Conservation (phyloP, 2,329 filamentous ascomycete species). For the Didymella pomorum region DNA sequence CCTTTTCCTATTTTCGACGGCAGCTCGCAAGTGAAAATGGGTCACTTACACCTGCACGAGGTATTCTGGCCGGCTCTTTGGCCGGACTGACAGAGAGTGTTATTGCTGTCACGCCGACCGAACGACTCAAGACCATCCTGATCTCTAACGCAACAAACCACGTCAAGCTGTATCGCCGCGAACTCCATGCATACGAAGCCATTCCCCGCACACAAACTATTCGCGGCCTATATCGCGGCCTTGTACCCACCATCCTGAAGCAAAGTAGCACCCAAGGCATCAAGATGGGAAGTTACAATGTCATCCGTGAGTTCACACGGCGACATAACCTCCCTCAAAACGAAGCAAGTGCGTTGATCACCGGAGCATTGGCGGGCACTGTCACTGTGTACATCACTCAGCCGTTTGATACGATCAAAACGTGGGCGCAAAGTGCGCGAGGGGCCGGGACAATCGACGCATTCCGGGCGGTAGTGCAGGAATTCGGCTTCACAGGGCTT, state of each 20-base stretch:
- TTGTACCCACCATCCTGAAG: slow-evolving; percentile 58
- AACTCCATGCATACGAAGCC: slow-evolving; percentile 27
- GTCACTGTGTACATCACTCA: slow-evolving; percentile 54
- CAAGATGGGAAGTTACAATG: slow-evolving; percentile 60
- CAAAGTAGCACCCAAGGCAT: slow-evolving; percentile 59
- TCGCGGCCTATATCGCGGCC: slow-evolving; percentile 55
- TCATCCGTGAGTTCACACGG: slow-evolving; percentile 51
- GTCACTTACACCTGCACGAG: slow-evolving; percentile 33
- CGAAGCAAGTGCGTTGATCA: slow-evolving; percentile 35
- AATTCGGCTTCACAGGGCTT: slow-evolving; percentile 37
- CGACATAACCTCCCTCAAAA: slow-evolving; percentile 32
- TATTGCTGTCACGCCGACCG: slow-evolving; percentile 43
- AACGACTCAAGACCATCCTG: slow-evolving; percentile 45
- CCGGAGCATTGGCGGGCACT: slow-evolving; percentile 40
- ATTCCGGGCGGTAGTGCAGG: slow-evolving; percentile 31
- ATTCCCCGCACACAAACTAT: slow-evolving; percentile 54
- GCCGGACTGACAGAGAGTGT: slow-evolving; percentile 41
- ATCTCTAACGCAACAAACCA: slow-evolving; percentile 42
- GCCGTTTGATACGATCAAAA: slow-evolving; percentile 56
- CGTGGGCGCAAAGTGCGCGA: slow-evolving; percentile 46
- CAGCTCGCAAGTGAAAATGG: slow-evolving; percentile 39
- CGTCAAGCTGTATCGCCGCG: slow-evolving; percentile 30
- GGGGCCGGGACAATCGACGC: slow-evolving; percentile 38
- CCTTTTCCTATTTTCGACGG: slow-evolving; percentile 41
- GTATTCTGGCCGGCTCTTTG: slow-evolving; percentile 39